Base-by-base conservation (phyloP, 805 yeast genomes). In the Schwanniomyces sp. region DNA sequence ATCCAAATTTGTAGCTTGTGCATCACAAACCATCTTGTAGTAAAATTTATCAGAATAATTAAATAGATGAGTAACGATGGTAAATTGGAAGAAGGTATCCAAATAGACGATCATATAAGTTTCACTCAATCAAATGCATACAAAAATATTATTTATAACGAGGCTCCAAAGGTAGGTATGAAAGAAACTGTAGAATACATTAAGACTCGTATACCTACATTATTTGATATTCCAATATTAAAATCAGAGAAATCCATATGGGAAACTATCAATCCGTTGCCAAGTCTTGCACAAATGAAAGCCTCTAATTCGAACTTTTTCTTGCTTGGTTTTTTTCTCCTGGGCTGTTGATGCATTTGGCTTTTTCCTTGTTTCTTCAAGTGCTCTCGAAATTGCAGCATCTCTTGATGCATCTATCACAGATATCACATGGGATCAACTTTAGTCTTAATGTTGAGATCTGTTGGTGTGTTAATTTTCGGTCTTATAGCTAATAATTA, bases 321-420 rank as follows among this genome's bases (percentile, higher is more conserved):
- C 56, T 30, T 64, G 14, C 63, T 79, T 40, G 86, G 84, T 0
- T 79, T 80, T 53, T 56, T 65, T 46, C 81, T n/a, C 80, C 16
- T 83, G 88, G 88, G 70, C 84, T 3, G 77, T 82, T 78, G 88
- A 82, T 64, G 82, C 87, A 3, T 74, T 82, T 57, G 88, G 82
- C 62, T 83, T 79, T 58, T 83, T 83, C 54, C 70, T 79, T 17
- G 80, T 80, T n/a, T 78, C 84, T 7, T 63, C 81, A 34, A 79
- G 79, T 56, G 80, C 76, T 6, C 34, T 75, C 0, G 63, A 57
- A 12, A 67, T 83, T 47, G 85, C 88, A 12, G 44, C 56, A 4
- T 67, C 69, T 44, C 72, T 83, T 36, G 70, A 67, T 28, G 69
- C 62, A 24, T 49, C 72, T 17, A 80, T 79, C 40, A 79, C 71